Evolutionary conservation across 257 asterid genomes (phyloP).

Genomic region (Nicotiana attenuata): DNA sequence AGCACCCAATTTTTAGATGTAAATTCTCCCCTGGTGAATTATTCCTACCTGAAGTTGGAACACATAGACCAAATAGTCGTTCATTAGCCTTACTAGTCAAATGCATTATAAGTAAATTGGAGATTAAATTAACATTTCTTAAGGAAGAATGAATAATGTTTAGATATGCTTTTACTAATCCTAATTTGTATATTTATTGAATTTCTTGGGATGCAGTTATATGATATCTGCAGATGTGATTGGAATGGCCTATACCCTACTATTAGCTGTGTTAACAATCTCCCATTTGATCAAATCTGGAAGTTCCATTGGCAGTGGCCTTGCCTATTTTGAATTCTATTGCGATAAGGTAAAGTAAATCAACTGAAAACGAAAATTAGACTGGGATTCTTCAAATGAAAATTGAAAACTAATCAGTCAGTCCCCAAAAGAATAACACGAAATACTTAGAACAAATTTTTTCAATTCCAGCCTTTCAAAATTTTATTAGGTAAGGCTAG

Average conservation of each 20-base stretch:
- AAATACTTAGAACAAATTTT: too few relatives aligned
- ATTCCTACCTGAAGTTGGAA: too few relatives aligned
- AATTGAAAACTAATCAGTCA: too few relatives aligned
- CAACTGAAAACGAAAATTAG: too few relatives aligned
- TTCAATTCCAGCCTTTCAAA: too few relatives aligned
- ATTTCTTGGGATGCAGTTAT: not conserved
- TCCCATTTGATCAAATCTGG: not conserved
- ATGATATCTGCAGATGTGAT: slow-evolving; percentile 8
- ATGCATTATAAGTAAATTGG: not conserved
- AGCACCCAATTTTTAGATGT: too few relatives aligned
- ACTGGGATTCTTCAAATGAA: too few relatives aligned
- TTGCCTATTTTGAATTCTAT: slow-evolving; percentile 1
- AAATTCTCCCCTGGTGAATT: too few relatives aligned
- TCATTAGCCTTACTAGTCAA: not conserved
- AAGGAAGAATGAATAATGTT: not conserved
- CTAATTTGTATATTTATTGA: not conserved
- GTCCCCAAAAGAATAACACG: too few relatives aligned
- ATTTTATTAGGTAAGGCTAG: too few relatives aligned
- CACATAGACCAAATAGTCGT: too few relatives aligned
- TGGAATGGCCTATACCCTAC: not conserved
- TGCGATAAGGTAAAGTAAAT: slow-evolving; percentile 5
- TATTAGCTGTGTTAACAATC: not conserved
- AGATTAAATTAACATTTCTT: not conserved
- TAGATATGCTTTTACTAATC: not conserved
- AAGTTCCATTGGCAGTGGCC: not conserved